phyloP scores from a whole-genome alignment of 768 basidiomycete species.

The Daedalea quercina region DNA sequence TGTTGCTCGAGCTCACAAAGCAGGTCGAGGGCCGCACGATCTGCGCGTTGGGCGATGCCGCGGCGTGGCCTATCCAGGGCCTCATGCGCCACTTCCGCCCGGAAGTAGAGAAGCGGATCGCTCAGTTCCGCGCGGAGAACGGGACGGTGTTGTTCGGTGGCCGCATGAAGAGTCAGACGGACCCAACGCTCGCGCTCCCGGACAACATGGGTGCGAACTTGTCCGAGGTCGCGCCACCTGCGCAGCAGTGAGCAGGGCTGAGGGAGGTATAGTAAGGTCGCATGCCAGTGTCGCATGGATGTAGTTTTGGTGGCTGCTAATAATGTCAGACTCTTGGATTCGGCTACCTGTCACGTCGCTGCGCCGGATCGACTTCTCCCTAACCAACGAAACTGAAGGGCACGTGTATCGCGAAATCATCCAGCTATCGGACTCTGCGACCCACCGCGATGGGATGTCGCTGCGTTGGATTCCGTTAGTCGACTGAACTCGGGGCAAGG shows the following conservation, averaged over 20 bases:
- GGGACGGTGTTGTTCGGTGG: slow-evolving; percentile 91
- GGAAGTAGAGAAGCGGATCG: slow-evolving; percentile 85
- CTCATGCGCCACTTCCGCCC: slow-evolving; percentile 98
- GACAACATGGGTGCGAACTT: slow-evolving; percentile 63
- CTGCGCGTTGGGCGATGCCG: slow-evolving; percentile 94
- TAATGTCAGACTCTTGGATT: too few species aligned
- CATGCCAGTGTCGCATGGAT: too few species aligned
- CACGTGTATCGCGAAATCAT: too few species aligned
- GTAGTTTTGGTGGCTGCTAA: too few species aligned
- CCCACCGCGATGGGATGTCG: too few species aligned
- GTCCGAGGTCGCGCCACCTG: slow-evolving; percentile 27
- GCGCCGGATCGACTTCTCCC: too few species aligned
- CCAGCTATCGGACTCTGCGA: too few species aligned
- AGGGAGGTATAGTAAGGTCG: too few species aligned
- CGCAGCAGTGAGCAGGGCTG: background rate
- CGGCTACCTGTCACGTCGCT: too few species aligned
- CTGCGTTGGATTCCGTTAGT: too few species aligned
- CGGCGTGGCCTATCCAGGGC: slow-evolving; percentile 98
- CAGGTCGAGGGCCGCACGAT: slow-evolving; percentile 97
- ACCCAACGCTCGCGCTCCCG: slow-evolving; percentile 63
- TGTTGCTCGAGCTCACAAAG: slow-evolving; percentile 97
- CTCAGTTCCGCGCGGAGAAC: slow-evolving; percentile 62
- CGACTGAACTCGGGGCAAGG: too few species aligned
- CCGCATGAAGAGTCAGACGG: slow-evolving; percentile 56
- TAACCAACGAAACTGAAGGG: too few species aligned